phyloP scores from a whole-genome alignment of 257 asterid species.

The Jacaranda mimosifolia region DNA sequence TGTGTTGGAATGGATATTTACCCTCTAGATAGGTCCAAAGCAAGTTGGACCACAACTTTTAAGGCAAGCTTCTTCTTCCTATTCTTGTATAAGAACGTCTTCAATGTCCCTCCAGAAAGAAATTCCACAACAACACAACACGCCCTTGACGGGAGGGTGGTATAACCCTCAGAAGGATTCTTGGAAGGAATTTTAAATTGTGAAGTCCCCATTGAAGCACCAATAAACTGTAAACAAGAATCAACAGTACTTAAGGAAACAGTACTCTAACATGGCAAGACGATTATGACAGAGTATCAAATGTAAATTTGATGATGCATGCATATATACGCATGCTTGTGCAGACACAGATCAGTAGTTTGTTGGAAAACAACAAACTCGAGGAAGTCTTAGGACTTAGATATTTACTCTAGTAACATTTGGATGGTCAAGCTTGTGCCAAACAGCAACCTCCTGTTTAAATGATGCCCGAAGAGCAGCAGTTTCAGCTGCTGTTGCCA shows the following conservation, averaged over 20 bases:
- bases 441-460: slow-evolving; percentile 82
- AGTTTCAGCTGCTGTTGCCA: slow-evolving; percentile 81
- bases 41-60: slow-evolving; percentile 82
- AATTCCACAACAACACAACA: slow-evolving; percentile 94
- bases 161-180: slow-evolving; percentile 76
- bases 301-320: background rate
- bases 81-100: slow-evolving; percentile 73
- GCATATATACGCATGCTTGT: background rate
- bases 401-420: slow-evolving; percentile 64
- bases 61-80: slow-evolving; percentile 87
- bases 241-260: background rate
- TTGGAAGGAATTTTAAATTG: slow-evolving; percentile 88
- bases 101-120: slow-evolving; percentile 83
- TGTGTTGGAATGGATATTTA: slow-evolving; percentile 33
- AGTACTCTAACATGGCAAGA: background rate
- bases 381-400: slow-evolving; percentile 17
- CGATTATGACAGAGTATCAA: background rate
- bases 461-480: slow-evolving; percentile 78
- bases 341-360: background rate
- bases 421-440: slow-evolving; percentile 90
- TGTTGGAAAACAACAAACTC: background rate
- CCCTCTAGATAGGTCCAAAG: slow-evolving; percentile 93
- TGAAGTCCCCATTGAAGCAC: slow-evolving; percentile 98
- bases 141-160: slow-evolving; percentile 83
- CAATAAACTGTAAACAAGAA: slow-evolving; percentile 64